A percentile compares a stretch with the other conserved stretches of the same genome.
Conservation (phyloP, 805 yeast genomes). For the Metschnikowia dekortorum region DNA sequence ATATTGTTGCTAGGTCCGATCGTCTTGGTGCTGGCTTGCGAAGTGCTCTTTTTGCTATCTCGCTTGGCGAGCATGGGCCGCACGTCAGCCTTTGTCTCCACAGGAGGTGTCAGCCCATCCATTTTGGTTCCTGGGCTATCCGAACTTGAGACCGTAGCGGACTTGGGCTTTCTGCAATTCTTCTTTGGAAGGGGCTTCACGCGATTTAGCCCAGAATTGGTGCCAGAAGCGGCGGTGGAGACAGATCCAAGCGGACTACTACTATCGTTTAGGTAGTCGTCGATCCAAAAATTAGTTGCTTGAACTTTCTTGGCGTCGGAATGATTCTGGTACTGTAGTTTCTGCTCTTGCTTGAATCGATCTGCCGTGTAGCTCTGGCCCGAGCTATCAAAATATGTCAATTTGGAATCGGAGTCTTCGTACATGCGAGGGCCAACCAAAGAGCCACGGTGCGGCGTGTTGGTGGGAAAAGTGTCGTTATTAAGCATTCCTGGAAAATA, state of each 20-base stretch:
- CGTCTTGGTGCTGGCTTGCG: background rate
- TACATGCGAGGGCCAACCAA: background rate
- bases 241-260: conserved; percentile 10
- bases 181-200: conserved; percentile 9
- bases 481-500: conserved; percentile 1
- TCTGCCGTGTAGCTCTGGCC: background rate
- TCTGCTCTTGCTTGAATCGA: background rate
- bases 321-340: background rate
- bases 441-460: background rate
- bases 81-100: background rate
- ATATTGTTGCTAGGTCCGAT: conserved; percentile 11
- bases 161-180: conserved; percentile 8
- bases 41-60: background rate
- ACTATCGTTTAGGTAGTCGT: conserved; percentile 4
- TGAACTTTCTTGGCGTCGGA: background rate
- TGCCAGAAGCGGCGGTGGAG: conserved; percentile 11
- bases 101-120: background rate
- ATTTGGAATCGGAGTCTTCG: background rate
- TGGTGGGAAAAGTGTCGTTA: background rate
- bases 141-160: background rate
- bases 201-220: conserved; percentile 7
- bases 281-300: background rate
- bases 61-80: conserved; percentile 6
- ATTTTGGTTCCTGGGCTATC: background rate
- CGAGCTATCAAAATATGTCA: background rate